Conservation (phyloP, 2,329 filamentous ascomycete species). For the Epicoccum nigrum region DNA sequence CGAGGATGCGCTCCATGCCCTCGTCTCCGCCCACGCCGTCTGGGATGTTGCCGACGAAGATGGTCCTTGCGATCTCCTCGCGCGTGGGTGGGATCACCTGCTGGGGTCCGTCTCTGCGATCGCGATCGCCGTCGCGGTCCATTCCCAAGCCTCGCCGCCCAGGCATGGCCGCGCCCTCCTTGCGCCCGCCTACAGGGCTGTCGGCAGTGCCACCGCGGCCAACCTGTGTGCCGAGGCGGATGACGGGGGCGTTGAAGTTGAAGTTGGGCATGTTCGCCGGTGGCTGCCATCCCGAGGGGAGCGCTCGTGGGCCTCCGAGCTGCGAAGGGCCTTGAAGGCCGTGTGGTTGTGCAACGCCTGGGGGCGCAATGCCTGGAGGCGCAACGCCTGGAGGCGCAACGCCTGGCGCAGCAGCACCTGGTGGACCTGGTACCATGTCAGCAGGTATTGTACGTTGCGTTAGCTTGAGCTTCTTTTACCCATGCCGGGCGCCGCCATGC, state of each 20-base stretch:
- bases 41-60: slow-evolving; percentile 87
- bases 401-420: slow-evolving; percentile 68
- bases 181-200: slow-evolving; percentile 54
- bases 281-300: slow-evolving; percentile 84
- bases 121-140: slow-evolving; percentile 66
- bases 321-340: slow-evolving; percentile 73
- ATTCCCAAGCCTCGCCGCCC: slow-evolving; percentile 62
- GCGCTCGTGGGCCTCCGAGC: slow-evolving; percentile 78
- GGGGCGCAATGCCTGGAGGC: slow-evolving; percentile 70
- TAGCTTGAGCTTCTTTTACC: slow-evolving; percentile 60
- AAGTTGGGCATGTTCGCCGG: slow-evolving; percentile 94
- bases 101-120: slow-evolving; percentile 69
- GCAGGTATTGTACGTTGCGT: neutral
- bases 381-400: slow-evolving; percentile 77
- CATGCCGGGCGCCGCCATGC: slow-evolving; percentile 80
- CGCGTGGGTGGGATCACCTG: slow-evolving; percentile 79
- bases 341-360: slow-evolving; percentile 77
- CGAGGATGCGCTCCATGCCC: slow-evolving; percentile 77
- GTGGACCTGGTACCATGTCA: slow-evolving; percentile 8
- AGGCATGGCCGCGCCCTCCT: slow-evolving; percentile 53
- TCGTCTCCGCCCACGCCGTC: slow-evolving; percentile 78
- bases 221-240: slow-evolving; percentile 81
- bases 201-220: slow-evolving; percentile 61
- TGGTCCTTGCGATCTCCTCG: slow-evolving; percentile 89
- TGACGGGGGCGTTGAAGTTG: slow-evolving; percentile 96